phyloP scores from a whole-genome alignment of 2,329 filamentous ascomycete species.

The Herpotrichia juniperi region DNA sequence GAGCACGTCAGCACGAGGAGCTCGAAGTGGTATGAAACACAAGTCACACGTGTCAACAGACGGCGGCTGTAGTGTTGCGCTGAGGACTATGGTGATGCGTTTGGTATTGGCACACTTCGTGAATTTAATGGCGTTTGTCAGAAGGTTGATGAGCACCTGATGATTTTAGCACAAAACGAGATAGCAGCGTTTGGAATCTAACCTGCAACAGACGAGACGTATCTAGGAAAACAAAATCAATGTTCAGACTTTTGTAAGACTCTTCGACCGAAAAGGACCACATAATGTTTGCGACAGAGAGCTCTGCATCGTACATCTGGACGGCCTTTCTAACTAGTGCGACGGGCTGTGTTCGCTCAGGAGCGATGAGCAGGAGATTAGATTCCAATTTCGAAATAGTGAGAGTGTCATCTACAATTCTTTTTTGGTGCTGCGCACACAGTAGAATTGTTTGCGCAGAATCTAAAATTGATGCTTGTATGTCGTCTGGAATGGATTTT shows the following conservation, averaged over 20 bases:
- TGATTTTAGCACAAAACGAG: background rate
- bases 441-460: conserved; percentile 30
- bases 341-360: conserved; percentile 20
- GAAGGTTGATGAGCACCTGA: conserved; percentile 33
- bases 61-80: conserved; percentile 10
- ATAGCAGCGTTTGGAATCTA: conserved; percentile 8
- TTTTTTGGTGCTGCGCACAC: conserved; percentile 36
- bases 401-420: conserved; percentile 40
- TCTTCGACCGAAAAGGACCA: conserved; percentile 15
- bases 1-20: conserved; percentile 28
- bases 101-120: conserved; percentile 21
- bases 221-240: conserved; percentile 20
- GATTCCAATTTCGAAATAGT: conserved; percentile 42
- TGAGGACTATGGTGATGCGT: conserved; percentile 19
- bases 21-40: conserved; percentile 35
- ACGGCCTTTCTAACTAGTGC: conserved; percentile 22
- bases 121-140: conserved; percentile 41
- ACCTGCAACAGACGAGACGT: conserved; percentile 14
- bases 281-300: conserved; percentile 17
- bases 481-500: conserved; percentile 1
- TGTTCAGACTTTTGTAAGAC: conserved; percentile 12
- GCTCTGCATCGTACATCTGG: conserved; percentile 30
- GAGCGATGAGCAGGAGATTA: conserved; percentile 34
- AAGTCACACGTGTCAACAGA: conserved; percentile 27
- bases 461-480: too few relatives aligned